Conservation (phyloP, 305 asterid species). For the Withania somnifera region DNA sequence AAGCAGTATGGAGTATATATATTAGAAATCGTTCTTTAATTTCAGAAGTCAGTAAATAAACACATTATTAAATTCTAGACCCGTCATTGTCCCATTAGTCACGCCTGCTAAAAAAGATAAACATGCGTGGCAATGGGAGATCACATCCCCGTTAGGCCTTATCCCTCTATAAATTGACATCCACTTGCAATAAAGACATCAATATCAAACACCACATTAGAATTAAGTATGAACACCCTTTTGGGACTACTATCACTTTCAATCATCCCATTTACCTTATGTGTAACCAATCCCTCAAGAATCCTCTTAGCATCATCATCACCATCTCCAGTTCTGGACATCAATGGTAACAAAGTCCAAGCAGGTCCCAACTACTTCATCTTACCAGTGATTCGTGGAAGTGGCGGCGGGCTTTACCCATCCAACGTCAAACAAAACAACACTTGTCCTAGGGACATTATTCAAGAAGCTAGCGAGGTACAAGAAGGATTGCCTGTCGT, state of each 20-base stretch:
- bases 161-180: not conserved
- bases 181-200: not conserved
- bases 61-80: not conserved
- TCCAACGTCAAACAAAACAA: not conserved
- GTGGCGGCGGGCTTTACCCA: slow-evolving; percentile 1
- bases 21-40: too few relatives aligned
- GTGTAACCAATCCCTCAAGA: not conserved
- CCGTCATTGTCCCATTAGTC: not conserved
- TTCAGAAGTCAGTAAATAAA: too few relatives aligned
- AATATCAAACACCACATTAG: not conserved
- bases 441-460: not conserved
- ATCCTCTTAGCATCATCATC: not conserved
- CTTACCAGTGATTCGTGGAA: slow-evolving; percentile 1
- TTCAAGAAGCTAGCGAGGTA: not conserved
- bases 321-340: not conserved
- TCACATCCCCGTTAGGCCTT: not conserved
- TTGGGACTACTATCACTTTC: not conserved
- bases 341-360: not conserved
- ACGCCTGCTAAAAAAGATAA: not conserved
- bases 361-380: not conserved
- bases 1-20: too few relatives aligned
- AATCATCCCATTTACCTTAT: not conserved
- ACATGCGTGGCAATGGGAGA: not conserved
- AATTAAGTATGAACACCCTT: not conserved
- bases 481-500: not conserved